These are phyloP conservation scores for Tubosaeta brunneosetosa DNA, from an alignment of 768 basidiomycete genomes.

Conservation along the genomic window DNA sequence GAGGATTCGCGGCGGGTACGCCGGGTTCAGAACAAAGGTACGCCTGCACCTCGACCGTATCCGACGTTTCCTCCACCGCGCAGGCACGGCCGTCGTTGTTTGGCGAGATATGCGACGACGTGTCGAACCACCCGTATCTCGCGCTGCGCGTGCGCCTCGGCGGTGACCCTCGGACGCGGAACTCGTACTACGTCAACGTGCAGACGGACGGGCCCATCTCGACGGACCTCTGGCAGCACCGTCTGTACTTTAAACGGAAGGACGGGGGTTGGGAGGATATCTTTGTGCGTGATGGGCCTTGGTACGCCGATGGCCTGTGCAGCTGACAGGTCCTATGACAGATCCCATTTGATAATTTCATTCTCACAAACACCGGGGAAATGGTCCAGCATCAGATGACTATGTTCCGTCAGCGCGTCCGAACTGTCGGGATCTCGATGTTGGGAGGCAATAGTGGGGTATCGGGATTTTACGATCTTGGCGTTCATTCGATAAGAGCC, in stretches of 20 bases:
- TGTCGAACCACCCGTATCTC: constrained; percentile 75
- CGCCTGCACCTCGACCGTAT: constrained; percentile 1
- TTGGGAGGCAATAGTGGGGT: constrained; percentile 79
- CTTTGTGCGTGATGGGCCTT: constrained; percentile 44
- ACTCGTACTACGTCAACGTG: constrained; percentile 90
- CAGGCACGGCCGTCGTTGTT: constrained; percentile 80
- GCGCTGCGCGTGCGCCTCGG: constrained; percentile 72
- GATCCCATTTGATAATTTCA: constrained; percentile 79
- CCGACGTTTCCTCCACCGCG: background rate
- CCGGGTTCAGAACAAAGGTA: constrained; percentile 86
- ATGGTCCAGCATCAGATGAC: constrained; percentile 62
- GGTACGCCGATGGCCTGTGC: constrained; percentile 3
- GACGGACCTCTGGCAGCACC: constrained; percentile 92
- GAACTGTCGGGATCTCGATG: constrained; percentile 82
- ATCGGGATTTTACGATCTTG: constrained; percentile 76
- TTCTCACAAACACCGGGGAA: constrained; percentile 70
- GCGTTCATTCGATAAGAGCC: constrained; percentile 75
- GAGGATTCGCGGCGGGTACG: constrained; percentile 79
- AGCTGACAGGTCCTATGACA: constrained; percentile 28
- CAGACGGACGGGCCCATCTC: constrained; percentile 81
- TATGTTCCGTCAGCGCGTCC: constrained; percentile 72
- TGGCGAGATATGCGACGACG: constrained; percentile 81
- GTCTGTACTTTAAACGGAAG: constrained; percentile 68
- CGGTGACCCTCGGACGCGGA: constrained; percentile 71
- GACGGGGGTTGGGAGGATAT: constrained; percentile 78